Evolutionary conservation across 176 grass and related monocot genomes (phyloP).

Genomic region (Microstegium vimineum): DNA sequence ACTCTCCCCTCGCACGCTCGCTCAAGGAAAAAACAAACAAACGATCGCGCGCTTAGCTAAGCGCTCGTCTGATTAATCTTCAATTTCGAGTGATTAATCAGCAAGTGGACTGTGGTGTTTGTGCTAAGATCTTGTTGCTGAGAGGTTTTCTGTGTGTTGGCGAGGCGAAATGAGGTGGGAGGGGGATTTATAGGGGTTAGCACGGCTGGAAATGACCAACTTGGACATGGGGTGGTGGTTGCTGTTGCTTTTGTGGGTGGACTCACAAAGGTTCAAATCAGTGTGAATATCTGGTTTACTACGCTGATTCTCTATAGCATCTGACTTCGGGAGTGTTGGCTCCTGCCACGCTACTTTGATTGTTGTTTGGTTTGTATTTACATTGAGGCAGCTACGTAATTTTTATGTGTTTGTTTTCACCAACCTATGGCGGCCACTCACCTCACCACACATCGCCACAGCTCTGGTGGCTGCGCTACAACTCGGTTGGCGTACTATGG

Average conservation of each 20-base stretch:
- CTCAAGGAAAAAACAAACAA: background rate
- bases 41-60: background rate
- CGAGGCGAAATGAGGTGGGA: background rate
- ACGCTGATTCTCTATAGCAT: background rate
- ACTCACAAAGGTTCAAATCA: background rate
- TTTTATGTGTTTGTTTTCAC: too few relatives aligned
- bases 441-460: too few relatives aligned
- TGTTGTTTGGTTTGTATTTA: too few relatives aligned
- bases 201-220: slow-evolving; percentile 14
- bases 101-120: background rate
- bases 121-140: background rate
- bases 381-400: too few relatives aligned
- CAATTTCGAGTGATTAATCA: background rate
- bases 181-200: slow-evolving; percentile 34
- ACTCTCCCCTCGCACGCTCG: background rate
- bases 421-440: too few relatives aligned
- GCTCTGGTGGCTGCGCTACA: too few relatives aligned
- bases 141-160: slow-evolving; percentile 2
- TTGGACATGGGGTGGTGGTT: slow-evolving; percentile 16
- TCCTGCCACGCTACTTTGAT: too few relatives aligned
- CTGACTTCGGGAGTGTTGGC: too few relatives aligned
- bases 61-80: background rate
- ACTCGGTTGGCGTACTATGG: too few relatives aligned
- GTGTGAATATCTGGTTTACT: background rate
- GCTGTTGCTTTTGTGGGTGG: background rate